phyloP scores from a whole-genome alignment of 2,329 filamentous ascomycete species.

The Lasiodiplodia sp. region DNA sequence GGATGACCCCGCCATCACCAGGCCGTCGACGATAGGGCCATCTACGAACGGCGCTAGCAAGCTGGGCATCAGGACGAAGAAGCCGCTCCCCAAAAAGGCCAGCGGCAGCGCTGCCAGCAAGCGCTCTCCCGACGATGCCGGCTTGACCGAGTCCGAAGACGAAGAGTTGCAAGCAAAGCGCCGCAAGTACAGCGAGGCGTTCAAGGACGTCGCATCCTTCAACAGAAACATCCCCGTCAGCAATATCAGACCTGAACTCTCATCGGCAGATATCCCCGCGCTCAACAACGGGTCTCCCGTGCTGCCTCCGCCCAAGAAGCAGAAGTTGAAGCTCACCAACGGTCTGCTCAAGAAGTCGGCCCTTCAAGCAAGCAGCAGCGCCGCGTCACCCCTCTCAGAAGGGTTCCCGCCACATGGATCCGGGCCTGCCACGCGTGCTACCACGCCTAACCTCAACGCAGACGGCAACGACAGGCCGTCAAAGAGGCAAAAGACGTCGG shows the following conservation, averaged over 20 bases:
- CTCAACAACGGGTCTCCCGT: conserved; percentile 16
- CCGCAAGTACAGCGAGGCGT: conserved; percentile 8
- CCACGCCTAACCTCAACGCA: conserved; percentile 30
- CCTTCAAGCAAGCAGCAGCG: conserved; percentile 24
- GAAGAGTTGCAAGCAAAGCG: conserved; percentile 28
- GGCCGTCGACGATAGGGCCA: not conserved
- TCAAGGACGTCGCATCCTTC: conserved; percentile 11
- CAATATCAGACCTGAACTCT: conserved; percentile 14
- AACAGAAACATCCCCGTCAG: conserved; percentile 17
- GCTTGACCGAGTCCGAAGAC: conserved; percentile 24
- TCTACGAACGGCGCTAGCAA: conserved; percentile 11
- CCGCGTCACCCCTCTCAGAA: conserved; percentile 26
- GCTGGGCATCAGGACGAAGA: conserved; percentile 22
- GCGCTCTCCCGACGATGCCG: conserved; percentile 22
- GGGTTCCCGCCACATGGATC: conserved; percentile 26
- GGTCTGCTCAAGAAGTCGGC: conserved; percentile 25
- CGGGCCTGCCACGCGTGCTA: conserved; percentile 27
- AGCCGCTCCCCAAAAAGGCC: conserved; percentile 9
- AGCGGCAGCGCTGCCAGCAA: not conserved
- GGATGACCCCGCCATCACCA: conserved; percentile 10
- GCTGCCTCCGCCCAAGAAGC: conserved; percentile 20
- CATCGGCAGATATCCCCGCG: conserved; percentile 1
- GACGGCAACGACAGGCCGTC: conserved; percentile 26
- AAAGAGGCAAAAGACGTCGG: conserved; percentile 29
- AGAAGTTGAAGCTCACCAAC: conserved; percentile 29